Conservation (phyloP, 192 early-diverging fungal genomes). For the Geosiphon pyriformis region DNA sequence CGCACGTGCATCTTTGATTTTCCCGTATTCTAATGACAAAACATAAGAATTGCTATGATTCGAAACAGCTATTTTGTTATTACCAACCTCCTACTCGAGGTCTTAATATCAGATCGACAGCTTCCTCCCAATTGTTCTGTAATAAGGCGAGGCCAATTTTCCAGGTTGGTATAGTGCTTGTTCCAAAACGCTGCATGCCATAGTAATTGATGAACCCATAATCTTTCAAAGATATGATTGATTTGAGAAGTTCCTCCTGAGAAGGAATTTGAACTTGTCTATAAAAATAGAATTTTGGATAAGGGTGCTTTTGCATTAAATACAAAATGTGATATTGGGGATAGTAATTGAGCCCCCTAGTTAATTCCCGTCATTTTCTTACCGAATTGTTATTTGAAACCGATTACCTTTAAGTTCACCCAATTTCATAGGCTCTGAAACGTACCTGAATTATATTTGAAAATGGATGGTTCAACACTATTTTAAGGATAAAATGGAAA, state of each 20-base stretch:
- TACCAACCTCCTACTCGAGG: conserved; percentile 67
- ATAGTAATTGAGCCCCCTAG: not conserved
- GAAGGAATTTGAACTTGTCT: conserved; percentile 49
- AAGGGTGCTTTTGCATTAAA: not conserved
- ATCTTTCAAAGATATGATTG: conserved; percentile 60
- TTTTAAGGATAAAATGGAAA: not conserved
- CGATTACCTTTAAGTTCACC: conserved; percentile 88
- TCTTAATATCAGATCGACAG: conserved; percentile 74
- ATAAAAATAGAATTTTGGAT: conserved; percentile 1
- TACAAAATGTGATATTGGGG: too few relatives aligned
- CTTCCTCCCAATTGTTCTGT: conserved; percentile 61
- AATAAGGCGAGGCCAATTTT: conserved; percentile 74
- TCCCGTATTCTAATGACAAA: conserved; percentile 60
- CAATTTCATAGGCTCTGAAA: conserved; percentile 56
- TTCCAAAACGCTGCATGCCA: conserved; percentile 97
- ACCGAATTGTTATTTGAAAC: conserved; percentile 79
- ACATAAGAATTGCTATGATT: not conserved
- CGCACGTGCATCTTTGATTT: conserved; percentile 57
- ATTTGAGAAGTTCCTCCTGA: conserved; percentile 41
- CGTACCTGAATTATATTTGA: conserved; percentile 43
- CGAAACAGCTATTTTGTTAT: not conserved
- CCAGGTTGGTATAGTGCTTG: conserved; percentile 72
- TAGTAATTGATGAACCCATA: conserved; percentile 97
- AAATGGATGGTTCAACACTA: not conserved
- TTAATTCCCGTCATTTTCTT: conserved; percentile 16